Conservation (phyloP, 2,329 filamentous ascomycete genomes). For the Botrytis deweyae region DNA sequence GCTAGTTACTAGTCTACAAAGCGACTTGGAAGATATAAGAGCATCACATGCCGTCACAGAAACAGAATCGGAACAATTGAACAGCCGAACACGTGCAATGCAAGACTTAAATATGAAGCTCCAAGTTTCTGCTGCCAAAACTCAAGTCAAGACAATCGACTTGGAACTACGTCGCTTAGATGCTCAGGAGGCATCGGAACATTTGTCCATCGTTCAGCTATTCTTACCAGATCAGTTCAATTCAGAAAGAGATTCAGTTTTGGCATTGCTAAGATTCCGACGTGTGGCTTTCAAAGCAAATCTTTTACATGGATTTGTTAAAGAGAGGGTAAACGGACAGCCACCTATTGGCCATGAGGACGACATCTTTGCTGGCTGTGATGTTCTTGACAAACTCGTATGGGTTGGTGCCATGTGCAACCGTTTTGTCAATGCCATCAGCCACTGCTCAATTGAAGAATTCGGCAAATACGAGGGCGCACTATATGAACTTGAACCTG, state of each 20-base stretch:
- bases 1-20: slow-evolving; percentile 80
- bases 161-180: slow-evolving; percentile 83
- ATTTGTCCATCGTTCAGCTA: slow-evolving; percentile 82
- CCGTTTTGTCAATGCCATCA: slow-evolving; percentile 79
- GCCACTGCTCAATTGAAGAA: slow-evolving; percentile 71
- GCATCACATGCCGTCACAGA: slow-evolving; percentile 91
- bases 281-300: slow-evolving; percentile 85
- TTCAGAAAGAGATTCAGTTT: slow-evolving; percentile 78
- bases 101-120: slow-evolving; percentile 96
- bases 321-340: slow-evolving; percentile 71
- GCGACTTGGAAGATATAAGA: slow-evolving; percentile 86
- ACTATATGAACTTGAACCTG: slow-evolving; percentile 83
- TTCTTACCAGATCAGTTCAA: slow-evolving; percentile 86
- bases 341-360: slow-evolving; percentile 69
- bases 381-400: slow-evolving; percentile 79
- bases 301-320: slow-evolving; percentile 73
- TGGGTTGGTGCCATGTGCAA: slow-evolving; percentile 83
- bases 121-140: slow-evolving; percentile 84
- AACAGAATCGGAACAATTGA: slow-evolving; percentile 87
- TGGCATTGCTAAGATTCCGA: slow-evolving; percentile 84
- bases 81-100: slow-evolving; percentile 85
- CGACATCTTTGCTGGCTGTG: slow-evolving; percentile 75
- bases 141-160: slow-evolving; percentile 92
- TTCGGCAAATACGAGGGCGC: slow-evolving; percentile 79
- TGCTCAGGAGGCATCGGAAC: slow-evolving; percentile 83